A percentile compares a stretch with the other conserved stretches of the same genome.
Evolutionary conservation across 305 asterid species (phyloP).

Genomic region (Fraxinus greggii): DNA sequence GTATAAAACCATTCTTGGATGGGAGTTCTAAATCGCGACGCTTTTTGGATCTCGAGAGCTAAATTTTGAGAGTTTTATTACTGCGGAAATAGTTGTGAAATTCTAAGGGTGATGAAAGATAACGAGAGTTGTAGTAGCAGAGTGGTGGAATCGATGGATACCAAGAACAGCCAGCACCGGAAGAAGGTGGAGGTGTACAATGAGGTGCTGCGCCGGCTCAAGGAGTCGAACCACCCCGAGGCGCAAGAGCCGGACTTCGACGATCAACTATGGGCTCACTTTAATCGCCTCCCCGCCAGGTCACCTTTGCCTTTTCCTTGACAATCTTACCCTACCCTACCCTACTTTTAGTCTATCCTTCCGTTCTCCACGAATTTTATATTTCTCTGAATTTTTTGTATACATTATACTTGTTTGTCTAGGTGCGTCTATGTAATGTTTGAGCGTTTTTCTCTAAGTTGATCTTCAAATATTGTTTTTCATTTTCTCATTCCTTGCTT

Average conservation of each 20-base stretch:
- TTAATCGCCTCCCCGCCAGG: constrained; percentile 92
- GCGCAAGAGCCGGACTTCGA: constrained; percentile 70
- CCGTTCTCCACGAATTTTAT: constrained; percentile 3
- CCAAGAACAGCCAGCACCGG: constrained; percentile 44
- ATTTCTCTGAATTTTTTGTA: not conserved
- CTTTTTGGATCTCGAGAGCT: constrained; percentile 24
- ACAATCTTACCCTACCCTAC: not conserved
- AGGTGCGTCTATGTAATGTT: not conserved
- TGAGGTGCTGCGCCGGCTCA: constrained; percentile 88
- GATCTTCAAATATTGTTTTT: not conserved
- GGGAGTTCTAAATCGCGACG: constrained; percentile 21
- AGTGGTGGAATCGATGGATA: constrained; percentile 54
- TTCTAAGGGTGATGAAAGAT: constrained; percentile 71
- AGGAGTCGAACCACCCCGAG: constrained; percentile 59
- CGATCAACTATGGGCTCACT: constrained; percentile 86
- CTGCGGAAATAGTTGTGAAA: not conserved
- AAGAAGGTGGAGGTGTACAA: constrained; percentile 78
- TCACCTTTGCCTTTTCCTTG: constrained; percentile 14
- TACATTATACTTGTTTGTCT: not conserved
- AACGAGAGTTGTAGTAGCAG: constrained; percentile 79
- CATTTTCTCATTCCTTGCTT: not conserved
- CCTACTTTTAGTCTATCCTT: constrained; percentile 10
- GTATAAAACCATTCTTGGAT: constrained; percentile 5
- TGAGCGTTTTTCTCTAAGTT: not conserved
- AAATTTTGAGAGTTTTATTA: not conserved